Base-by-base conservation (phyloP, 371 early-diverging fungal species). In the Mucor piriformis region DNA sequence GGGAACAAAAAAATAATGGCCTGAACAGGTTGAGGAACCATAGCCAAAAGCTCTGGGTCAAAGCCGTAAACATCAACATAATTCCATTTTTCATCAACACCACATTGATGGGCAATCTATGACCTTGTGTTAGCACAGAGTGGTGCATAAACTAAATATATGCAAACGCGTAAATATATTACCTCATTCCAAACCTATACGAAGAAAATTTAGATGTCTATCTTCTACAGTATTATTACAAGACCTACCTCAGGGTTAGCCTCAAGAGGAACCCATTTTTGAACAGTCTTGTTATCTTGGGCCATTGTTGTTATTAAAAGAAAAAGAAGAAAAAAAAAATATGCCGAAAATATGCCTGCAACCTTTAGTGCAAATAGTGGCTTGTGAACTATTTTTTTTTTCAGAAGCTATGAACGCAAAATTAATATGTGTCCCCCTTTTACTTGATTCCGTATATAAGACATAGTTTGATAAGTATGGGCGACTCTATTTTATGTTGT, bases 1-100 rank as follows among this genome's bases (percentile, higher is more conserved):
- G 92, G 91, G 54, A 88, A 90, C 2, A 96, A 75, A 23, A 96
- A 82, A 18, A 97, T 69, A 15, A 96, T 73, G 4, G 97, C 93
- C 15, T 72, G 62, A 4, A 88, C 88, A 0, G 95, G 95, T 52
- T 83, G 86, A 6, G 95, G 90, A n/a, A 95, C 80, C 79, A 92
- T 87, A 10, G 70, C 72, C 11, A 97, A 72, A 11, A 89, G 65
- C 16, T 93, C 95, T 11, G 81, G 79, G 54, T 97, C 96, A 8
- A 95, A 85, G 4, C 88, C 86, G 57, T 74, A 84, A 34, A 91
- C 78, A 67, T 91, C 91, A 25, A 72, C 77, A 57, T 81, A 91
- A 10, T 67, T 69, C 66, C 78, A 84, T 12, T 67, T 61, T 2
- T 61, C 43, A n/a, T 72, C 71, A 0, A 86, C 83, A 32, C 88